Base-by-base conservation (phyloP, 164 flowering plant species). In the Cinnamomum chago region DNA sequence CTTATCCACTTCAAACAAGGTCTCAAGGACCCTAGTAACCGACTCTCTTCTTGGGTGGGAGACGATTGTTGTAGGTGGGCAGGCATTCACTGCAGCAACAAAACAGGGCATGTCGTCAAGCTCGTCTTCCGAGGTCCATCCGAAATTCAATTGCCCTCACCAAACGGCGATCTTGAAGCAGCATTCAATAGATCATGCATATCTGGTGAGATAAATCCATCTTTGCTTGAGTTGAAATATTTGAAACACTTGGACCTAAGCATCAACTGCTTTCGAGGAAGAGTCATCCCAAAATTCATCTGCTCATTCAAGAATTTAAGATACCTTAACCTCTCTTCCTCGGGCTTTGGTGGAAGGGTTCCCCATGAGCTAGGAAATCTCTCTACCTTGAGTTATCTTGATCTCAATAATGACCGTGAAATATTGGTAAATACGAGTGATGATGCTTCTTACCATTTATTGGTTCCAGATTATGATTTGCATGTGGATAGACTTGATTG, bases 311-410 rank as follows among this genome's bases (percentile, higher is more conserved):
- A 33, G 3, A 69, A 70, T 22, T 18, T 73, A 18, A 30, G 18
- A 28, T 77, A 73, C 28, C 27, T 70, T 77, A 70, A 77, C 70
- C 47, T 73, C 30, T 62, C 76, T 0, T 4, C 7, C 5, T 13
- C 75, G 0, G 67, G 62, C 68, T 72, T 77, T 62, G 15, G 14
- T 17, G 72, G 79, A 23, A 23, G 5, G 4, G 20, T 77, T 64
- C 79, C 76, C 30, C 65, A 23, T n/a, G 76, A 73, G n/a, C 73
- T 77, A 2, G 73, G 76, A 14, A 77, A 77, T 62, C 64, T 77
- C 30, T 73, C 79, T 18, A 69, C 9, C 2, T 67, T 77, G 40
- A 40, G 40, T 22, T 28, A 50, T 13, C 71, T 77, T 22, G 79
- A 66, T 25, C 24, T 73, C 67, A 65, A 24, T 65, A 2, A 18